Evolutionary conservation across 1,139 yeast species (phyloP), one percentile per base, ranked within the genome.

Genomic region (Keqinozyma sinolaborantium): DNA sequence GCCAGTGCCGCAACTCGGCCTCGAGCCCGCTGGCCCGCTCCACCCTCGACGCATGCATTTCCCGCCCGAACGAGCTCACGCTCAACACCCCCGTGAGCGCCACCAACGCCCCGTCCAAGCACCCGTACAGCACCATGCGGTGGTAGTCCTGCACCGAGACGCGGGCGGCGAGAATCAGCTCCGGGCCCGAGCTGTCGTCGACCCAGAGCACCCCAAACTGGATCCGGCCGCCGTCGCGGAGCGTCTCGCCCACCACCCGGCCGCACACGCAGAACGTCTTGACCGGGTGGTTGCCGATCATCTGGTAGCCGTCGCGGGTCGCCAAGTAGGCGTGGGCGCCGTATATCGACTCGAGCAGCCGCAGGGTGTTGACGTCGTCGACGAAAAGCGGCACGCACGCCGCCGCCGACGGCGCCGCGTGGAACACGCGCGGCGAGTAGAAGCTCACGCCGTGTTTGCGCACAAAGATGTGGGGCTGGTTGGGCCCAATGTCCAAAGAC

Each of bases 381-480:
- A 49, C 41, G 10, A 49, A 35, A 10, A 50, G 14, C 2, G 52
- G 44, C 2, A 32, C 23, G 4, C 24, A 23, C 5, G 16, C 14
- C 10, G 30, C 30, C 14, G n/a, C 33, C 14, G 31, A 31, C 6
- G 42, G 45, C 14, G 42, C 32, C 16, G 41, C 25, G 29, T 47
- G 41, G 26, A 49, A 50, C 14, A 49, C 25, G 26, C 47, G 50
- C 5, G 50, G 50, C 5, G 42, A 44, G 30, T 47, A 49, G 30
- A 25, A 48, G 23, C 27, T 24, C 13, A 35, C 21, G 5, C 30
- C 26, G 6, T 26, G 28, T n/a, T 33, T 32, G 30, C 51, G 41
- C 32, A 45, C 28, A 18, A 40, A 41, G 14, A 48, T 39, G 30
- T 48, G 47, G 21, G 34, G 39, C 29, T 47, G 31, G 7, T 40